phyloP scores from a whole-genome alignment of 2,329 filamentous ascomycete genomes.

The Alternaria arborescens region DNA sequence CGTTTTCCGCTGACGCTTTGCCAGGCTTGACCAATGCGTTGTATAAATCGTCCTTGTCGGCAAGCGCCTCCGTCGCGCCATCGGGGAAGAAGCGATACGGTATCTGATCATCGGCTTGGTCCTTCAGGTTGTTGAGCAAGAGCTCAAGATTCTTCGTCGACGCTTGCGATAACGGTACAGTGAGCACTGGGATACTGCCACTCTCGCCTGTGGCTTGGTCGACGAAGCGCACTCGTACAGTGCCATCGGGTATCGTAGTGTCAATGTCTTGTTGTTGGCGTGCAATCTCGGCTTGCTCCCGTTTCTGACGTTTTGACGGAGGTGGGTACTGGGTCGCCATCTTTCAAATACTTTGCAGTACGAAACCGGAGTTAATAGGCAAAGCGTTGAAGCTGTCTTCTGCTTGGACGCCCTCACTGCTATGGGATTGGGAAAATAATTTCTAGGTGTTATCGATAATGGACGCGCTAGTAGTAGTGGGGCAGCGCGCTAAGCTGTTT shows the following conservation, averaged over 20 bases:
- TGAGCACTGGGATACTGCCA: constrained; percentile 73
- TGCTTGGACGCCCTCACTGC: constrained; percentile 3
- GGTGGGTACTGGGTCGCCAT: constrained; percentile 88
- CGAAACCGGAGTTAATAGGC: neutral
- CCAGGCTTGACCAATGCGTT: constrained; percentile 53
- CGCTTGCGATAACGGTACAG: constrained; percentile 82
- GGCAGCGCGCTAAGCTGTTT: constrained; percentile 25
- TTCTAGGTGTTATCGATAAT: constrained; percentile 38
- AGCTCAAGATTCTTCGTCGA: constrained; percentile 89
- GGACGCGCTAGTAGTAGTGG: constrained; percentile 27
- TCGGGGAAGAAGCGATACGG: constrained; percentile 72
- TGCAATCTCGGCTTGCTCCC: constrained; percentile 75
- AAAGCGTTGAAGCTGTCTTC: neutral
- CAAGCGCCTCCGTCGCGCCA: constrained; percentile 53
- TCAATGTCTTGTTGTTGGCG: constrained; percentile 78
- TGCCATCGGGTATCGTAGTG: constrained; percentile 72
- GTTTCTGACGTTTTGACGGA: constrained; percentile 85
- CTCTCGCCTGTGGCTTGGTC: constrained; percentile 76
- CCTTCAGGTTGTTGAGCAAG: constrained; percentile 83
- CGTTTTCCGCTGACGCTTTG: constrained; percentile 64
- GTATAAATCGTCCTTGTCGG: constrained; percentile 58
- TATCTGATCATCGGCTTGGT: constrained; percentile 68
- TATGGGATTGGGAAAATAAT: constrained; percentile 23
- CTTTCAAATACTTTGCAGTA: constrained; percentile 4
- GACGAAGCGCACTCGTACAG: constrained; percentile 85